Base-by-base conservation (phyloP, 2,329 filamentous ascomycete genomes). In the Celoporthe dispersa region DNA sequence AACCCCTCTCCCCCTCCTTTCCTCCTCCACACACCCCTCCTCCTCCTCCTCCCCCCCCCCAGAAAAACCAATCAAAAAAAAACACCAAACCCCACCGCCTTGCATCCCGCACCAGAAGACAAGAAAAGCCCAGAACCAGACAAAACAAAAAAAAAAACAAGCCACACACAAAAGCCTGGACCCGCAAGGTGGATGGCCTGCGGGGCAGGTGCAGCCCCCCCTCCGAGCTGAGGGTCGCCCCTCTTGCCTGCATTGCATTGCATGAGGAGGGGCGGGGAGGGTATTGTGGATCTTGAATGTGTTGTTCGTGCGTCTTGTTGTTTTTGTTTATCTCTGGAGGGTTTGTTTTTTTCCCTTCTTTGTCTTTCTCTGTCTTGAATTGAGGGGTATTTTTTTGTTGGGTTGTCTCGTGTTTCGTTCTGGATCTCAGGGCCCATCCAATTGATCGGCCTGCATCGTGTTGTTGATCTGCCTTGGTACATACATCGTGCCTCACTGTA, bases 201-300 rank as follows among this genome's bases (percentile, higher is more conserved):
- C 14, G 28, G 51, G 51, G 11, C 51, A 57, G 53, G 12, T 16
- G 53, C 51, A 25, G 22, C 48, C 5, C 19, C 44, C 48, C 22
- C n/a, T 53, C 41, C 41, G 41, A n/a, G 41, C 41, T 48, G 41
- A 48, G 41, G 41, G 12, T 9, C 39, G 41, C 51, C 25, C n/a
- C 51, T 11, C 51, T 31, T 57, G 53, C 14, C 53, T 57, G 53
- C 53, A 57, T 57, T 31, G 53, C 53, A 57, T 57, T 57, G 53
- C 53, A 57, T 57, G 53, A 57, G 8, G 35, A 33, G 31, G 7
- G 57, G n/a, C 19, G 57, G 22, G 31, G 35, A 19, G 35, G 22
- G 33, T 16, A 11, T 7, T 61, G 35, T 37, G 59, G 59, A 39
- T 33, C 53, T 57, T 31, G 25, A 33, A 48, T 55, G 55, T 37